Conservation (phyloP, 257 asterid genomes). For the Ophiorrhiza pumila region DNA sequence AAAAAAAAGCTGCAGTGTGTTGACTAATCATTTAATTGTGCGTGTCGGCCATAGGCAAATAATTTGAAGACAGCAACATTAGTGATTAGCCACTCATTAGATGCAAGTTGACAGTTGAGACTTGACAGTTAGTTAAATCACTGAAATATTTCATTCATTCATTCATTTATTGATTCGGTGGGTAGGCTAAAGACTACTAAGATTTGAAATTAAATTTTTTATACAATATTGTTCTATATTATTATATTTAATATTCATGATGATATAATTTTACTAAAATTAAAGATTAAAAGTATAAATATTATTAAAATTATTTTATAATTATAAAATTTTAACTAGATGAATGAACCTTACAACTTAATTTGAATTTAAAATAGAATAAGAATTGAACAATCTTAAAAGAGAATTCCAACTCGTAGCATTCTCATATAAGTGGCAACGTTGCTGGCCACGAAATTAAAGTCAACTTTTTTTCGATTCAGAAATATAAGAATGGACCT, state of each 20-base stretch:
- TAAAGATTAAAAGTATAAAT: too few species aligned
- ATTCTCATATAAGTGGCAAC: not conserved
- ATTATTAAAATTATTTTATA: too few species aligned
- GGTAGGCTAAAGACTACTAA: not conserved
- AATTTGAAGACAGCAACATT: not conserved
- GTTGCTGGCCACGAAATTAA: not conserved
- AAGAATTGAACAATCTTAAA: too few species aligned
- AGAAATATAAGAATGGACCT: not conserved
- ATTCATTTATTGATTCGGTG: not conserved
- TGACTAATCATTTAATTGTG: not conserved
- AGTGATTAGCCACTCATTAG: not conserved
- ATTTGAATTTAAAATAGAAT: too few species aligned
- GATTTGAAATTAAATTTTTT: not conserved
- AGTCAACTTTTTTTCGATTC: too few species aligned
- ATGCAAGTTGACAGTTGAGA: conserved; percentile 4
- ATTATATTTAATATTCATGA: too few species aligned
- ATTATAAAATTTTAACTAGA: too few species aligned
- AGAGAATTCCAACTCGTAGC: too few species aligned
- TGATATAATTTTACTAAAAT: too few species aligned
- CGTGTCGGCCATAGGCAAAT: conserved; percentile 2
- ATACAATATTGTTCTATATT: too few species aligned
- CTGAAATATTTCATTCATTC: not conserved
- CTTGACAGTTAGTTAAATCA: conserved; percentile 20
- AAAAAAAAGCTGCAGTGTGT: not conserved
- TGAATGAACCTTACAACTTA: too few species aligned